phyloP scores from a whole-genome alignment of 352 stramenopile genomes.

The Pythium chondricola region DNA sequence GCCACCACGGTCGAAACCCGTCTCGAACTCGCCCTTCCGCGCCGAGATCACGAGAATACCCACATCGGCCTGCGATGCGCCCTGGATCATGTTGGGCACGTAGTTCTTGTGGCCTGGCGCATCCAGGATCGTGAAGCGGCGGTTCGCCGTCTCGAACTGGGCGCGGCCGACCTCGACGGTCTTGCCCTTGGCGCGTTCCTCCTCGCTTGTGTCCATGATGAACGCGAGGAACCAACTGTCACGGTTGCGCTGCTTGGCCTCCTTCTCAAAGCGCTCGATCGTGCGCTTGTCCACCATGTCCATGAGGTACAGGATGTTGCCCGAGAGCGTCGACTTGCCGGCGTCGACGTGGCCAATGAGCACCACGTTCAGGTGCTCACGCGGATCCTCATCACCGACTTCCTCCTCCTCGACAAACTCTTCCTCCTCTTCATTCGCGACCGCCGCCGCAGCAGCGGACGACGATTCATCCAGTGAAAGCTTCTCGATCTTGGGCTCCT shows the following conservation, averaged over 20 bases:
- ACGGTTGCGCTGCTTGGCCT: constrained; percentile 92
- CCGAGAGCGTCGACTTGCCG: constrained; percentile 97
- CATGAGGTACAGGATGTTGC: constrained; percentile 98
- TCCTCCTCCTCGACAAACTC: constrained; percentile 58
- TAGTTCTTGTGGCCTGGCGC: constrained; percentile 99
- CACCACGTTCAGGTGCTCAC: constrained; percentile 98
- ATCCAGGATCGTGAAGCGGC: constrained; percentile 98
- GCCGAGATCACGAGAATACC: constrained; percentile 96
- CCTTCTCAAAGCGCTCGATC: constrained; percentile 98
- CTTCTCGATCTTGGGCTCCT: constrained; percentile 19
- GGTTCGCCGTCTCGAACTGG: constrained; percentile 94
- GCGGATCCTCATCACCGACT: constrained; percentile 89
- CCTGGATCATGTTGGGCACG: constrained; percentile 98
- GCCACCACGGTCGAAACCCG: constrained; percentile 96
- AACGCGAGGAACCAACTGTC: constrained; percentile 95
- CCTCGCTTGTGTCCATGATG: constrained; percentile 99
- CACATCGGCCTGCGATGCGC: constrained; percentile 95
- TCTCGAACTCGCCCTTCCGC: constrained; percentile 97
- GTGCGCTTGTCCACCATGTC: constrained; percentile 99
- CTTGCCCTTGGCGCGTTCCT: constrained; percentile 94
- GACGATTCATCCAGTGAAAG: constrained; percentile 12
- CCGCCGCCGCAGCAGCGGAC: constrained; percentile 5
- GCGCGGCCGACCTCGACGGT: constrained; percentile 90
- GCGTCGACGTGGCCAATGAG: constrained; percentile 99
- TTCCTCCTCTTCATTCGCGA: constrained; percentile 45